Conservation (phyloP, 2,329 filamentous ascomycete genomes). For the Trichophyton equinum region DNA sequence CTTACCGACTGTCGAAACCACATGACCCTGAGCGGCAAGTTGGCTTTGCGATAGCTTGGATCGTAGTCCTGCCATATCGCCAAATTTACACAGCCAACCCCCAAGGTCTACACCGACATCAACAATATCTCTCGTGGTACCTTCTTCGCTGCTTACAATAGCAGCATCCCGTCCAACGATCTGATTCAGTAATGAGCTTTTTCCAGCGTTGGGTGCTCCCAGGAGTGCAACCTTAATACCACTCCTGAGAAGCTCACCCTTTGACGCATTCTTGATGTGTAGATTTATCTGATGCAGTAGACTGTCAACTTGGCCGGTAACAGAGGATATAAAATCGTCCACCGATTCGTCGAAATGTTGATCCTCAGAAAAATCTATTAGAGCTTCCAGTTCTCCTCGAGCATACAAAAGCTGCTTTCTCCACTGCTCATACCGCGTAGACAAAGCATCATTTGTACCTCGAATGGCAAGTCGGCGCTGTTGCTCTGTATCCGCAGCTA, state of each 20-base stretch:
- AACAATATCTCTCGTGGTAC: conserved; percentile 86
- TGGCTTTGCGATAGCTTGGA: conserved; percentile 25
- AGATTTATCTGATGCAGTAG: conserved; percentile 52
- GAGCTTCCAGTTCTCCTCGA: conserved; percentile 79
- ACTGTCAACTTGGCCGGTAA: conserved; percentile 49
- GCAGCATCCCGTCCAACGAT: conserved; percentile 86
- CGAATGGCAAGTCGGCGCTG: conserved; percentile 78
- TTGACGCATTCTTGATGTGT: conserved; percentile 64
- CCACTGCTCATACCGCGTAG: conserved; percentile 72
- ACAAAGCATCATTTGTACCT: conserved; percentile 57
- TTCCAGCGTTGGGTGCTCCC: conserved; percentile 86
- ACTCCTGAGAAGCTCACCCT: conserved; percentile 69
- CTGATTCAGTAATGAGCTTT: conserved; percentile 83
- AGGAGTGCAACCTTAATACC: conserved; percentile 79
- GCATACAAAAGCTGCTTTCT: conserved; percentile 63
- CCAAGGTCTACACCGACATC: conserved; percentile 82
- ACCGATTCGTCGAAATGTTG: conserved; percentile 92
- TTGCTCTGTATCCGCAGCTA: conserved; percentile 69
- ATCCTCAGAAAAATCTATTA: conserved; percentile 96
- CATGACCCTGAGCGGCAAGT: conserved; percentile 6
- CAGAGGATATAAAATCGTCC: conserved; percentile 54
- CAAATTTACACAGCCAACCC: conserved; percentile 85
- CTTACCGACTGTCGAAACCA: conserved; percentile 43
- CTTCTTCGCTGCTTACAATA: conserved; percentile 85
- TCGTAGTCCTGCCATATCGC: conserved; percentile 84